Conservation (phyloP, 257 asterid genomes). For the Leptodermis oblonga region DNA sequence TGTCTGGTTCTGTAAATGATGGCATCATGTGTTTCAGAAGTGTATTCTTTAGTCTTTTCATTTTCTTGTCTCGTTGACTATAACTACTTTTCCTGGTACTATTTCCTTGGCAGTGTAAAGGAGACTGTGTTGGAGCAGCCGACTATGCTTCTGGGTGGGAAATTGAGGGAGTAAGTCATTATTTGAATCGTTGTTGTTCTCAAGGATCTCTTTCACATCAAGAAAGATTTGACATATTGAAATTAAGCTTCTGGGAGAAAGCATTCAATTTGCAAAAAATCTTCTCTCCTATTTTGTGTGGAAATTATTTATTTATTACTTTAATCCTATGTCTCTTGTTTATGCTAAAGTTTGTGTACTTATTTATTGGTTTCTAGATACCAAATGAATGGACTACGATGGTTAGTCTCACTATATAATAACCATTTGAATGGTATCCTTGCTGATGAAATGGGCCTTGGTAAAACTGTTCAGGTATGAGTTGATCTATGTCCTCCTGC, state of each 20-base stretch:
- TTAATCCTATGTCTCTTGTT: constrained; percentile 3
- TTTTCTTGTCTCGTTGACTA: not conserved
- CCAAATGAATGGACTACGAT: constrained; percentile 98
- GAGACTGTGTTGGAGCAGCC: constrained; percentile 84
- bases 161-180: constrained; percentile 81
- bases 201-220: not conserved
- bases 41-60: not conserved
- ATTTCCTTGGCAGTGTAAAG: constrained; percentile 61
- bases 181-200: not conserved
- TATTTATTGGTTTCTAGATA: constrained; percentile 51
- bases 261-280: not conserved
- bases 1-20: not conserved
- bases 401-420: constrained; percentile 96
- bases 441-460: constrained; percentile 99
- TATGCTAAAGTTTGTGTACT: constrained; percentile 18
- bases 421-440: constrained; percentile 97
- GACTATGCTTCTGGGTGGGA: constrained; percentile 73
- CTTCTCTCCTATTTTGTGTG: not conserved
- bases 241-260: not conserved
- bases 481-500: not conserved
- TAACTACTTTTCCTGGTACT: not conserved
- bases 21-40: not conserved
- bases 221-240: not conserved
- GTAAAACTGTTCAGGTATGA: constrained; percentile 96
- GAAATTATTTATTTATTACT: constrained; percentile 1